Conservation (phyloP, 257 asterid species). For the Knoxia roxburghii region DNA sequence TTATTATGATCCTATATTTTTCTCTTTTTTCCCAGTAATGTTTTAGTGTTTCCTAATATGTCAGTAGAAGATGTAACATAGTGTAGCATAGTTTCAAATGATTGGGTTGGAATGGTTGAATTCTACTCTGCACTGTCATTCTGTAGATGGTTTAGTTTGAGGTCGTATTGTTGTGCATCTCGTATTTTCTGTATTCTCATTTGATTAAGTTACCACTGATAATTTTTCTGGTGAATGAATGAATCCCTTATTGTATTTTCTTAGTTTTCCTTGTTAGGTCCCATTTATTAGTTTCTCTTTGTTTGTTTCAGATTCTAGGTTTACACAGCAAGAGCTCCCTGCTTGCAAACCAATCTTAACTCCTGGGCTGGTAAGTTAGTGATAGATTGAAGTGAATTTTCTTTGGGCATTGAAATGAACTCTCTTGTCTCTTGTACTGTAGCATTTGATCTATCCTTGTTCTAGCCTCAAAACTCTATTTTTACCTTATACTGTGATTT, state of each 20-base stretch:
- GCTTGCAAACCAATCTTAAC: conserved; percentile 94
- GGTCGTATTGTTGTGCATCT: not conserved
- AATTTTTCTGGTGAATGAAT: not conserved
- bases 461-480: conserved; percentile 1
- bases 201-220: not conserved
- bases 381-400: not conserved
- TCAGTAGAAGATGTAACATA: not conserved
- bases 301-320: conserved; percentile 68
- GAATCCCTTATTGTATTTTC: not conserved
- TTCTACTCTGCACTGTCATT: not conserved
- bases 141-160: not conserved
- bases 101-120: not conserved
- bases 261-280: not conserved
- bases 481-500: conserved; percentile 16
- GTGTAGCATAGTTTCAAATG: not conserved
- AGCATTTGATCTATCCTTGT: not conserved
- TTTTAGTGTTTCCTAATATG: not conserved
- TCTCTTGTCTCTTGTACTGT: not conserved
- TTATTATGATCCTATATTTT: no score
- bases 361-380: conserved; percentile 60
- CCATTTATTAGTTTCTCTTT: not conserved
- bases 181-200: not conserved
- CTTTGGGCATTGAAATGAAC: not conserved
- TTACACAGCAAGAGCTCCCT: conserved; percentile 95
- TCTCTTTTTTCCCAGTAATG: no score